phyloP scores from a whole-genome alignment of 2,329 filamentous ascomycete genomes.

The Xylaria multiplex region DNA sequence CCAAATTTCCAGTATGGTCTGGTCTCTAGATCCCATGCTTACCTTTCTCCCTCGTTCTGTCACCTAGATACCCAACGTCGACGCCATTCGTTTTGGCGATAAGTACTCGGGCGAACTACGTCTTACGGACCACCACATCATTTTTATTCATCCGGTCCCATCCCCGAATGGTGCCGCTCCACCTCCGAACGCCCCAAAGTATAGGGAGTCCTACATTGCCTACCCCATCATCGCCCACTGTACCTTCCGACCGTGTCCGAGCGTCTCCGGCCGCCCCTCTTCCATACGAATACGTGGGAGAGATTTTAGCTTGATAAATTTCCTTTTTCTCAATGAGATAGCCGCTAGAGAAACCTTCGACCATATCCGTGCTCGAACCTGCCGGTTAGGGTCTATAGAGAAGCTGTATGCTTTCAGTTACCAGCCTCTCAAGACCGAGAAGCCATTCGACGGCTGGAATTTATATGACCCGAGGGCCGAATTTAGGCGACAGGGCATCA shows the following conservation, averaged over 20 bases:
- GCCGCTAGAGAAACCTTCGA: slow-evolving; percentile 88
- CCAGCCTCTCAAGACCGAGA: slow-evolving; percentile 77
- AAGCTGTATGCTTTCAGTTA: slow-evolving; percentile 93
- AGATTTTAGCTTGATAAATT: slow-evolving; percentile 93
- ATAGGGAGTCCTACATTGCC: slow-evolving; percentile 86
- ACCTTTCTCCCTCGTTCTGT: slow-evolving; percentile 17
- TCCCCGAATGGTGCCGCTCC: slow-evolving; percentile 38
- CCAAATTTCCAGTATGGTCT: neutral
- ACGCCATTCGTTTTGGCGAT: slow-evolving; percentile 68
- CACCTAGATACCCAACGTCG: slow-evolving; percentile 68
- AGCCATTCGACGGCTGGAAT: slow-evolving; percentile 80
- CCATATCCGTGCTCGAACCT: slow-evolving; percentile 82
- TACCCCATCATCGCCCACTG: slow-evolving; percentile 91
- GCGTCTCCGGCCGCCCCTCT: slow-evolving; percentile 75
- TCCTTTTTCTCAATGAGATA: slow-evolving; percentile 81
- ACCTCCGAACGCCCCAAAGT: slow-evolving; percentile 43
- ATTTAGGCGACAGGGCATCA: slow-evolving; percentile 87
- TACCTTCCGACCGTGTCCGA: slow-evolving; percentile 77
- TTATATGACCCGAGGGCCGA: slow-evolving; percentile 88
- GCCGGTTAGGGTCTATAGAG: slow-evolving; percentile 82
- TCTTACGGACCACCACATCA: slow-evolving; percentile 70
- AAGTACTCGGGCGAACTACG: slow-evolving; percentile 67
- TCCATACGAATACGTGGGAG: slow-evolving; percentile 89
- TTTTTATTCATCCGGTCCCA: slow-evolving; percentile 48
- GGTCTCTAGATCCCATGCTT: slow-evolving; percentile 21